These are phyloP conservation scores for Filobasidium uniguttulatum DNA, from an alignment of 1,284 basidiomycete species.

Conservation along the genomic window DNA sequence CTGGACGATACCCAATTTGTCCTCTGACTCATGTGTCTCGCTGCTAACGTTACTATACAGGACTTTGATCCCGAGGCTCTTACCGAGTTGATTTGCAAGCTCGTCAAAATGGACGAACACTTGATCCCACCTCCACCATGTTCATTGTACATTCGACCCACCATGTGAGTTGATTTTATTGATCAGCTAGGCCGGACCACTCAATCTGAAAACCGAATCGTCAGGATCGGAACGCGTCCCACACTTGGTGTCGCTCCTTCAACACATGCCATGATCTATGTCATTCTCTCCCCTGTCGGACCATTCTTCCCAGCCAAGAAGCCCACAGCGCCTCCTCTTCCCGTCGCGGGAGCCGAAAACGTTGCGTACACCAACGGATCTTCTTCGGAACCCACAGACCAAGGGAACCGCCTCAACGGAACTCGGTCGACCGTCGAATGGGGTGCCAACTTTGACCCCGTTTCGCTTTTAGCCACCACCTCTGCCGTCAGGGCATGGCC, in stretches of 20 bases:
- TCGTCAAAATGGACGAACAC: conserved; percentile 52
- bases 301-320: conserved; percentile 17
- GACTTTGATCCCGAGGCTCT: conserved; percentile 51
- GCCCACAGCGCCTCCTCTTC: neutral
- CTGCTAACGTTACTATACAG: conserved; percentile 32
- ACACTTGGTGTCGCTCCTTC: conserved; percentile 56
- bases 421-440: neutral
- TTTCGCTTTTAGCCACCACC: conserved; percentile 56
- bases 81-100: conserved; percentile 52
- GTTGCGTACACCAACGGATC: conserved; percentile 9
- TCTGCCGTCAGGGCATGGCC: conserved; percentile 68
- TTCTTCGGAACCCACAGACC: conserved; percentile 53
- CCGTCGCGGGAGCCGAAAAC: conserved; percentile 1
- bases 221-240: conserved; percentile 62
- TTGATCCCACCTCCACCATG: conserved; percentile 60
- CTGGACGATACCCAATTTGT: neutral
- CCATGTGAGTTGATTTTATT: conserved; percentile 5
- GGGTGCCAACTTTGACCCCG: conserved; percentile 40
- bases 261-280: conserved; percentile 55
- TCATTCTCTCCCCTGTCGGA: conserved; percentile 39
- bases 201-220: conserved; percentile 36
- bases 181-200: neutral
- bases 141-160: conserved; percentile 55
- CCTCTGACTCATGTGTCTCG: neutral
- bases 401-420: conserved; percentile 21